Evolutionary conservation across 805 yeast species (phyloP), one percentile per base, ranked within the genome.

Genomic region (Starmera pachycereana): DNA sequence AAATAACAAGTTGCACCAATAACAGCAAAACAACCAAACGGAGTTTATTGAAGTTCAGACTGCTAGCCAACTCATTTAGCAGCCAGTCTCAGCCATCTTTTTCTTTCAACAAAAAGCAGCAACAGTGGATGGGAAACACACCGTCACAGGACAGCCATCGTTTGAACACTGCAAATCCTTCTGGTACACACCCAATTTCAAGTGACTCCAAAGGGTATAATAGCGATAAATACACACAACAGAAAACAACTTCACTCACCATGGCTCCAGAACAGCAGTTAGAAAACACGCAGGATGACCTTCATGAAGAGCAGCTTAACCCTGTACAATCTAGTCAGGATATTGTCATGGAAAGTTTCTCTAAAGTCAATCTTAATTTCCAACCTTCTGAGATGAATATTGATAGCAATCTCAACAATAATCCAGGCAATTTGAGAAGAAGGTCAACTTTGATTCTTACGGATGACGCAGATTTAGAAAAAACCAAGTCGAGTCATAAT

Each of bases 371-470:
- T 32, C 28, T 54, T 32, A 38, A 45, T 7, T 52, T 56, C 3
- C 48, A 45, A 16, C 50, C 51, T 6, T 51, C 54, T 2, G 47
- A 51, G 3, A 52, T 54, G 57, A 52, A 43, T 39, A 50, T 52
- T 11, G 58, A 53, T 19, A 40, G 40, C 0, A 42, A 47, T 10
- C 18, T 37, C 25, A 32, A 29, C 12, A 28, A 35, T 13, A 31
- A 11, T 8, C 10, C 10, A 13, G 12, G 41, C 27, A 38, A 49
- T 4, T 52, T 54, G 30, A 68, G 85, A 50, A 68, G 87, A 46
- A 81, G 79, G 57, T 79, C 89, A 3, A 82, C 92, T 0, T 50
- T 84, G 39, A 76, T 84, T 12, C 69, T 85, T 33, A 75, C 81
- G 1, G 88, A 81, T 44, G 90, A 82, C 31, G 67, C 68, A 35